Conservation (phyloP, 2,329 filamentous ascomycete species). For the Colletotrichum navitas region DNA sequence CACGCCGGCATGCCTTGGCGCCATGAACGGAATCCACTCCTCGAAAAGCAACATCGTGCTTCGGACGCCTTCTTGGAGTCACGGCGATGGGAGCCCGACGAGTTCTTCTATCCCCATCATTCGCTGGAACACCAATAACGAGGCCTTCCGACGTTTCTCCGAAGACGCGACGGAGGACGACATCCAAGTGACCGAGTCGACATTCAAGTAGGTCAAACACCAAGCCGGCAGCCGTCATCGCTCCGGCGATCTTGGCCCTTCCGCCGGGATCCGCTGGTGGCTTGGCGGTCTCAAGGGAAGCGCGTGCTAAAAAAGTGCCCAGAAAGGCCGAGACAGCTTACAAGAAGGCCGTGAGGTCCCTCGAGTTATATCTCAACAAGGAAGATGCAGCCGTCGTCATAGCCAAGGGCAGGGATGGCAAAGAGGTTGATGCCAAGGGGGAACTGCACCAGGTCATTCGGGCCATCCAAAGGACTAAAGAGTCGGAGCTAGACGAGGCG, state of each 20-base stretch:
- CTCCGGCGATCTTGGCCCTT: background rate
- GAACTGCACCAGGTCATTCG: slow-evolving; percentile 43
- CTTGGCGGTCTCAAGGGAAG: background rate
- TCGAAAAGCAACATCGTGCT: slow-evolving; percentile 35
- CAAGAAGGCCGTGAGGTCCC: slow-evolving; percentile 42
- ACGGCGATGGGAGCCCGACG: slow-evolving; percentile 34
- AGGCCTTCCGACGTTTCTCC: slow-evolving; percentile 46
- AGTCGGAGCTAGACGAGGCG: slow-evolving; percentile 35
- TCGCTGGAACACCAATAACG: slow-evolving; percentile 36
- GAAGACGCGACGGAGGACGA: slow-evolving; percentile 42
- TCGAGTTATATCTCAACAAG: slow-evolving; percentile 43
- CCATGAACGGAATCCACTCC: slow-evolving; percentile 25
- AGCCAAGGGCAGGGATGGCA: slow-evolving; percentile 27
- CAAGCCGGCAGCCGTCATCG: background rate
- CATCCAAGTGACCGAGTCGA: background rate
- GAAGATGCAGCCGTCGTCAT: slow-evolving; percentile 42
- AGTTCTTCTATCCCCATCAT: slow-evolving; percentile 15
- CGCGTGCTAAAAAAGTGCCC: slow-evolving; percentile 13
- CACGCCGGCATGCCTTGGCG: slow-evolving; percentile 36
- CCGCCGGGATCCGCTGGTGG: background rate
- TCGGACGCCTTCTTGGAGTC: slow-evolving; percentile 32
- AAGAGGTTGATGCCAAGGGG: slow-evolving; percentile 33
- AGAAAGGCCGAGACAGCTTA: slow-evolving; percentile 43
- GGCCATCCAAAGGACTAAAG: slow-evolving; percentile 36
- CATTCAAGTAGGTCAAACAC: slow-evolving; percentile 22